These are phyloP conservation scores for Coccomyxa subellipsoidea DNA, from an alignment of 163 green algal species.

Conservation along the genomic window DNA sequence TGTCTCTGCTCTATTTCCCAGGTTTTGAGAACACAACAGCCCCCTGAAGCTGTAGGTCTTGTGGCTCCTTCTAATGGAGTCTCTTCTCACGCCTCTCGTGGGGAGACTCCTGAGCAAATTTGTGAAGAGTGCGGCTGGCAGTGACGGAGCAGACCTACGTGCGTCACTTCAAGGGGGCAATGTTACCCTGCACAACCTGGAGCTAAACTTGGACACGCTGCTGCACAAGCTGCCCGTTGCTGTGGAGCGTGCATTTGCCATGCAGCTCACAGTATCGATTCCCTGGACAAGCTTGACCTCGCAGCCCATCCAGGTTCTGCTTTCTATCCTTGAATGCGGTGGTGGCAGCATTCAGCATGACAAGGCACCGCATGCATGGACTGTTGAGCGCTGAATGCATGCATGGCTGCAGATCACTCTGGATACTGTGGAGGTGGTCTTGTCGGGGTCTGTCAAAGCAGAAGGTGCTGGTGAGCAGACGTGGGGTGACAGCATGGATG, in stretches of 20 bases:
- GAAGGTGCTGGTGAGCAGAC: neutral
- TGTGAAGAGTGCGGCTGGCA: conserved; percentile 38
- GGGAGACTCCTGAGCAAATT: conserved; percentile 32
- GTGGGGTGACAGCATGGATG: neutral
- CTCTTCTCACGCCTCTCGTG: conserved; percentile 48
- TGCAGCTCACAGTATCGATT: conserved; percentile 42
- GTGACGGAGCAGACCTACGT: conserved; percentile 30
- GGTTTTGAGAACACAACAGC: neutral
- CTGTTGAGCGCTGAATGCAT: neutral
- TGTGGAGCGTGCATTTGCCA: conserved; percentile 42
- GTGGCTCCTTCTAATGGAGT: conserved; percentile 28
- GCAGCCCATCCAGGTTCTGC: conserved; percentile 44
- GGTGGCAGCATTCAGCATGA: no score
- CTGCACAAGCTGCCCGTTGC: conserved; percentile 23
- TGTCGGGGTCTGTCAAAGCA: neutral
- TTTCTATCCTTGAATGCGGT: no score
- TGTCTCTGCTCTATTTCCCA: no score
- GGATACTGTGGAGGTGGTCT: conserved; percentile 31
- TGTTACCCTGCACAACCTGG: conserved; percentile 49
- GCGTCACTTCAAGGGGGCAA: conserved; percentile 34
- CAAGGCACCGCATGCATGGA: no score
- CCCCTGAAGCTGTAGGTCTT: neutral
- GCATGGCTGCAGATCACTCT: conserved; percentile 11
- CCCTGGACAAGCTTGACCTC: conserved; percentile 48
- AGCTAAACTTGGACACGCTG: conserved; percentile 48